Conservation (phyloP, 2,329 filamentous ascomycete species). For the Neofusicoccum sp. region DNA sequence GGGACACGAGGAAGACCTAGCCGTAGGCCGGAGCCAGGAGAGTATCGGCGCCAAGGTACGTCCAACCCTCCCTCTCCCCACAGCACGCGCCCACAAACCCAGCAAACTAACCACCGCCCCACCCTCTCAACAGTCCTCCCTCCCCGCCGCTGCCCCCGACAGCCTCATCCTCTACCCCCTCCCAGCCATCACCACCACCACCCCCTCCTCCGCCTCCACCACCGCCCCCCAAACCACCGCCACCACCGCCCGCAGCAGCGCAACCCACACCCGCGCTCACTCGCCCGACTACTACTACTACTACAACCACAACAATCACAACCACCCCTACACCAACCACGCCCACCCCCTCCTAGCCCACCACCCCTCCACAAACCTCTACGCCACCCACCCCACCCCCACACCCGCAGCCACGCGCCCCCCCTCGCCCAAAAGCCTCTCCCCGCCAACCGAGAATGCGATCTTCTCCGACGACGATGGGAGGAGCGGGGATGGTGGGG, state of each 20-base stretch:
- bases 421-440: conserved; percentile 1
- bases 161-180: neutral
- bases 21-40: conserved; percentile 28
- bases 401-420: neutral
- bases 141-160: neutral
- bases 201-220: neutral
- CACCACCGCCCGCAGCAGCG: neutral
- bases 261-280: neutral
- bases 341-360: neutral
- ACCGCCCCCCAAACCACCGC: neutral
- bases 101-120: too few relatives aligned
- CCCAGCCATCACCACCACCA: too few relatives aligned
- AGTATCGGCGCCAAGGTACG: conserved; percentile 9
- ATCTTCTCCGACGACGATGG: neutral
- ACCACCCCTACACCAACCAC: neutral
- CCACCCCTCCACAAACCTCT: neutral
- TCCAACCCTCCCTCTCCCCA: neutral
- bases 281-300: neutral
- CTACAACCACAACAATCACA: neutral
- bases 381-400: conserved; percentile 20
- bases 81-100: neutral
- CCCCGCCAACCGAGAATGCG: neutral
- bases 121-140: neutral
- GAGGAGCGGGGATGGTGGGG: neutral
- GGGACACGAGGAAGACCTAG: conserved; percentile 28